Percentiles rank a stretch among this genome's conserved stretches.
Evolutionary conservation across 2,329 filamentous ascomycete genomes (phyloP).

Genomic region (Amesomyces nigricolor): DNA sequence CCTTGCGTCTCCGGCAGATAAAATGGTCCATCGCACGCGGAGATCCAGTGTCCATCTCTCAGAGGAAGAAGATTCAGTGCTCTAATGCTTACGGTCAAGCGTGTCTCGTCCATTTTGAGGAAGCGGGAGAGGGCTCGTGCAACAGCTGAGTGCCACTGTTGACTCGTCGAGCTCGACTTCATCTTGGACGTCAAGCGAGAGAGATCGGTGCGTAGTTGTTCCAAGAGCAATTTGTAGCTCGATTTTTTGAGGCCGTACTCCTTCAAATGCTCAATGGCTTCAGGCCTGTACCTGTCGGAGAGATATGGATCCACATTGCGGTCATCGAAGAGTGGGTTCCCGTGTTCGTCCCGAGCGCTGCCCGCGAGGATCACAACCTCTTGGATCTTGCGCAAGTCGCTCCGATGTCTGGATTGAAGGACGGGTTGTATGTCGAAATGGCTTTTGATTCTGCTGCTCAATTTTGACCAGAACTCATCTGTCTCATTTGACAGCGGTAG

Average conservation of each 20-base stretch:
- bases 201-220: neutral
- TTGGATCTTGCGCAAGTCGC: neutral
- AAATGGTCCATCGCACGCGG: neutral
- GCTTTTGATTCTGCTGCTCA: neutral
- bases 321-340: neutral
- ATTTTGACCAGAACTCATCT: neutral
- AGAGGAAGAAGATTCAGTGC: neutral
- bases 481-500: constrained; percentile 1
- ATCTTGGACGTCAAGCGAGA: neutral
- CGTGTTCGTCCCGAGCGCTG: neutral
- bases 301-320: neutral
- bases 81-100: neutral
- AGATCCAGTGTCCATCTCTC: neutral
- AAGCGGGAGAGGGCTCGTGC: neutral
- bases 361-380: neutral
- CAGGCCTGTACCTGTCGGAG: neutral
- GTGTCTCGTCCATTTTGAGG: neutral
- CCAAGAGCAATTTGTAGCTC: neutral
- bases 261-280: too few species aligned
- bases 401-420: neutral
- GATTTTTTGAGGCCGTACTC: neutral
- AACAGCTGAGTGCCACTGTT: constrained; percentile 7
- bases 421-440: neutral
- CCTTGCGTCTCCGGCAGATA: constrained; percentile 1
- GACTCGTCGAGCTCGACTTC: neutral